Percentiles rank a stretch among this genome's conserved stretches.
phyloP scores from a whole-genome alignment of 306 rosid species.

The Malus asiatica region DNA sequence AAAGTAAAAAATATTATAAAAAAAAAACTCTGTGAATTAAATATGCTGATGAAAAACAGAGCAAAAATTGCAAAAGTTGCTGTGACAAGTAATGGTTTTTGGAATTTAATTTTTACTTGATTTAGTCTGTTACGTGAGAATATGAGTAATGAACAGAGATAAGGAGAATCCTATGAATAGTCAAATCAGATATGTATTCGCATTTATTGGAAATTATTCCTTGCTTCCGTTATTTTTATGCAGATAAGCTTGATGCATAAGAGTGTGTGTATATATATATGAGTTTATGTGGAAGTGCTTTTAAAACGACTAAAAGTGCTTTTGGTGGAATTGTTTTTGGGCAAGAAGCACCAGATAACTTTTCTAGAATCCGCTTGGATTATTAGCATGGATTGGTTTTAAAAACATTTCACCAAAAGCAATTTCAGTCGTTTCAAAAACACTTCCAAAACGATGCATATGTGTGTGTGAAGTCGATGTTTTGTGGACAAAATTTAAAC shows the following conservation, averaged over 20 bases:
- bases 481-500: neutral
- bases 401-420: no score
- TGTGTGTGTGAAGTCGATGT: neutral
- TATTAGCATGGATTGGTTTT: no score
- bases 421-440: no score
- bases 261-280: neutral
- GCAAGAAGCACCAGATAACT: no score
- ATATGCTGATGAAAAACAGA: constrained; percentile 3
- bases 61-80: neutral
- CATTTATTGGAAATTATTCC: constrained; percentile 21
- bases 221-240: neutral
- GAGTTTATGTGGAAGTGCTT: no score
- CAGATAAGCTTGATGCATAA: neutral
- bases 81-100: neutral
- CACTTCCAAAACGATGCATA: no score
- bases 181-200: constrained; percentile 8
- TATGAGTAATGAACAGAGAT: constrained; percentile 18
- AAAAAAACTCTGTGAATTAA: neutral
- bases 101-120: neutral
- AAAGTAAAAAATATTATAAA: no score
- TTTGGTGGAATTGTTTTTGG: no score
- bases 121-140: constrained; percentile 4
- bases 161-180: constrained; percentile 20
- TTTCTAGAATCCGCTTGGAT: no score
- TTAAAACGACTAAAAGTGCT: no score